A percentile compares a stretch with the other conserved stretches of the same genome.
These are phyloP conservation scores for Colletotrichum chrysophilum DNA, from an alignment of 2,329 filamentous ascomycete species.

Conservation along the genomic window DNA sequence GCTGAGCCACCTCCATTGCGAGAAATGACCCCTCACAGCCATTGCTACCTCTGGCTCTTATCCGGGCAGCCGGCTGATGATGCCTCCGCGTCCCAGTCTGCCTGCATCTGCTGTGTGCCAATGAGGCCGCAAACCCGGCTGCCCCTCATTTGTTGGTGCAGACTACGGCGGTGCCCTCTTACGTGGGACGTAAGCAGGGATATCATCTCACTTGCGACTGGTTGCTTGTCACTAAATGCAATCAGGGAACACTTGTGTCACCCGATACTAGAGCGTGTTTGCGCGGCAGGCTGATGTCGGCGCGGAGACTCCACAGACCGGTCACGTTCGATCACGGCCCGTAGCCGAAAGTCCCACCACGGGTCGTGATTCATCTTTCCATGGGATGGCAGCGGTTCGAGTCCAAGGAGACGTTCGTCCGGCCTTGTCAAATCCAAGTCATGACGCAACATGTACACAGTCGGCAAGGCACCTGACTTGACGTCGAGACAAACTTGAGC, in stretches of 20 bases:
- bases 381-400: conserved; percentile 16
- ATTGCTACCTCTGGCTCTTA: background rate
- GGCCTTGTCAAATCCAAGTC: conserved; percentile 8
- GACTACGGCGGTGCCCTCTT: background rate
- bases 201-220: background rate
- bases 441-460: conserved; percentile 16
- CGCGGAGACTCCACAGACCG: conserved; percentile 5
- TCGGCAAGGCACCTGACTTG: conserved; percentile 5
- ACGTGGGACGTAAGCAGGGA: conserved; percentile 2
- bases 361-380: conserved; percentile 14
- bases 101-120: background rate
- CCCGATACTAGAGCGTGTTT: background rate
- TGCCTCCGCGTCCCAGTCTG: background rate
- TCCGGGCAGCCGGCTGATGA: background rate
- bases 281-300: conserved; percentile 2
- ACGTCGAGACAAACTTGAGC: background rate
- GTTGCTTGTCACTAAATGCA: background rate
- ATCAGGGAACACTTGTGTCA: background rate
- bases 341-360: background rate
- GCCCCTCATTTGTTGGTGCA: background rate
- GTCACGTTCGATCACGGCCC: conserved; percentile 18
- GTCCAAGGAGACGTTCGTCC: background rate
- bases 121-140: background rate
- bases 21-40: background rate
- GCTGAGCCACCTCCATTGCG: background rate